Percentiles rank a stretch among this genome's conserved stretches.
Conservation (phyloP, 108 stramenopile genomes). For the Thalassiosira profunda region DNA sequence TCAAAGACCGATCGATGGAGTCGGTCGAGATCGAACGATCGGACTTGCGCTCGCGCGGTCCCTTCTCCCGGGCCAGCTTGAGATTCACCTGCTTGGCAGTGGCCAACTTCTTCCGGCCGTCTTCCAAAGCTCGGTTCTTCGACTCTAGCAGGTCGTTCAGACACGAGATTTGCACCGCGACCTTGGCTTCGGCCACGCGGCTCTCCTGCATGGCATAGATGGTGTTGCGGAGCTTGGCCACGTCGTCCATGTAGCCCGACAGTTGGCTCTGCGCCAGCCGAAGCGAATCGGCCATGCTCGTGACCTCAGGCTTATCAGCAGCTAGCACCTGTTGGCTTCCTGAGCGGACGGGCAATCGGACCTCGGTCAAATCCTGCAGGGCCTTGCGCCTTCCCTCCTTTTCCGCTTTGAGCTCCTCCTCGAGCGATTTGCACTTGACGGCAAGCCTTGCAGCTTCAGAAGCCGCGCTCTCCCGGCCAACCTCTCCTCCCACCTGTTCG, state of each 20-base stretch:
- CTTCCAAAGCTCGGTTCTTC: constrained; percentile 24
- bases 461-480: background rate
- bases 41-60: background rate
- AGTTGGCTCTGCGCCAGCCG: constrained; percentile 2
- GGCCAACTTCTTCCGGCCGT: constrained; percentile 8
- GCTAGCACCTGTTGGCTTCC: no score
- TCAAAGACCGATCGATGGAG: constrained; percentile 16
- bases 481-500: background rate
- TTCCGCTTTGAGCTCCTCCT: constrained; percentile 3
- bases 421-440: constrained; percentile 15
- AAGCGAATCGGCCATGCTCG: background rate
- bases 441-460: background rate
- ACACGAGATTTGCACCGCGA: constrained; percentile 15
- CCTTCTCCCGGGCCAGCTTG: background rate
- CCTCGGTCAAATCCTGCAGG: background rate
- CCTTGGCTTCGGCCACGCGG: constrained; percentile 7
- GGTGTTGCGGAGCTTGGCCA: constrained; percentile 10
- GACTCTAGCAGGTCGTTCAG: constrained; percentile 26
- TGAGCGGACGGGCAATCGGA: constrained; percentile 9
- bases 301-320: background rate
- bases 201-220: background rate
- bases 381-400: background rate
- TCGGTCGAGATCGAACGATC: constrained; percentile 23
- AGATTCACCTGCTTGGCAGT: constrained; percentile 1
- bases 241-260: constrained; percentile 13